Base-by-base conservation (phyloP, 1,284 basidiomycete species). In the Moesziomyces globuligerus region DNA sequence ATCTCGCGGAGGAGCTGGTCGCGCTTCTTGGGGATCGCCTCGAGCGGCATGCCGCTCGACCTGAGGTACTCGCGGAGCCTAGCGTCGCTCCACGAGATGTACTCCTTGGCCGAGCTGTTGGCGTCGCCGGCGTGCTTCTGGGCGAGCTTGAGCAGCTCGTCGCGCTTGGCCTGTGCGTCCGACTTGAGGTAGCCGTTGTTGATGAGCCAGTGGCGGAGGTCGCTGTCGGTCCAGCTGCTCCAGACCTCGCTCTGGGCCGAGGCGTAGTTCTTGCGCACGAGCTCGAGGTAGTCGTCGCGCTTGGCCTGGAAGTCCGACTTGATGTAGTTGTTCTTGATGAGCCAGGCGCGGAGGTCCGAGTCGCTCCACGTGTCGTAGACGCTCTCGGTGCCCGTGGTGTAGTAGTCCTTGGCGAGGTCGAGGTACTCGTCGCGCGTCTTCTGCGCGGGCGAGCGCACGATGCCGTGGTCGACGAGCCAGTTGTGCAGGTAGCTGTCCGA, bases 391-490 rank as follows among this genome's bases (percentile, higher is more conserved):
- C 62, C 61, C 4, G 62, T 57, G 48, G 75, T 79, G 72, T 78
- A 81, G 77, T 79, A 76, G 48, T 75, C 58, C 58, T 76, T 66
- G 39, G 75, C 76, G 13, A 80, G 59, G 9, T 46, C 40, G 7
- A 77, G 49, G 55, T 75, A 72, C 65, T 79, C 71, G 47, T 79
- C 74, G 24, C 80, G 75, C 25, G 72, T 78, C 72, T 75, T 68
- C 40, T 76, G 47, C n/a, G 68, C 68, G 18, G 69, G 56, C 18
- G 65, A 61, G 41, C 66, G 57, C 50, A 81, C 59, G 56, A 76
- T 55, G 42, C 72, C 79, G 51, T 79, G 76, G 50, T 78, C 62
- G 36, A 80, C 74, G 39, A 81, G 71, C 80, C 80, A 81, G 61
- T 77, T 69, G 70, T 75, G 78, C 36, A 81, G 68, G 73, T 79